Percentiles rank a stretch among this genome's conserved stretches.
Conservation (phyloP, 305 asterid species). For the Striga hermonthica region DNA sequence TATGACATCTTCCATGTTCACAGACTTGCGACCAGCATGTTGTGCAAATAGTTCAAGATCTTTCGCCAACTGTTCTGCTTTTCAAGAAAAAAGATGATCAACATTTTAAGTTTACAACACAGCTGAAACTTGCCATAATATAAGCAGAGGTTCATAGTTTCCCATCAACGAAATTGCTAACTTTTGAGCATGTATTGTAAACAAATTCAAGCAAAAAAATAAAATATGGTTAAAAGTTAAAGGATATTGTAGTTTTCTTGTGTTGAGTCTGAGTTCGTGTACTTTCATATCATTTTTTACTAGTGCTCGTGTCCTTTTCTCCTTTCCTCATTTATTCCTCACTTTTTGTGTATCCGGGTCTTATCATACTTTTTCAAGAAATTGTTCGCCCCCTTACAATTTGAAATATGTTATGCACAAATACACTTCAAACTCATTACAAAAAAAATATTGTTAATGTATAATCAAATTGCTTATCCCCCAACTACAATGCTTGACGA, state of each 20-base stretch:
- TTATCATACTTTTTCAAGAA: not conserved
- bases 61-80: slow-evolving; percentile 79
- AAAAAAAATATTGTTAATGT: not conserved
- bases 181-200: not conserved
- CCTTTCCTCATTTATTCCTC: not conserved
- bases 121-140: not conserved
- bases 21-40: slow-evolving; percentile 86
- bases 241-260: slow-evolving; percentile 8
- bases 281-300: no score
- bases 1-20: slow-evolving; percentile 90
- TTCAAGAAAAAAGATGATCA: slow-evolving; percentile 23
- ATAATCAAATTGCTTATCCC: not conserved
- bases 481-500: not conserved
- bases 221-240: not conserved
- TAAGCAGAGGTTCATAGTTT: not conserved
- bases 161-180: not conserved
- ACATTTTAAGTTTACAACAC: slow-evolving; percentile 14
- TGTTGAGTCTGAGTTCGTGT: not conserved
- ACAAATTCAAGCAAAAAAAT: not conserved
- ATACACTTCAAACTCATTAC: slow-evolving; percentile 5
- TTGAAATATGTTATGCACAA: not conserved
- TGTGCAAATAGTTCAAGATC: slow-evolving; percentile 87
- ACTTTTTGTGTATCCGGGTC: not conserved
- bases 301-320: no score
- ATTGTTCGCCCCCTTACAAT: not conserved